These are phyloP conservation scores for Pelargonium australe DNA, from an alignment of 441 rosid genomes.

Conservation along the genomic window DNA sequence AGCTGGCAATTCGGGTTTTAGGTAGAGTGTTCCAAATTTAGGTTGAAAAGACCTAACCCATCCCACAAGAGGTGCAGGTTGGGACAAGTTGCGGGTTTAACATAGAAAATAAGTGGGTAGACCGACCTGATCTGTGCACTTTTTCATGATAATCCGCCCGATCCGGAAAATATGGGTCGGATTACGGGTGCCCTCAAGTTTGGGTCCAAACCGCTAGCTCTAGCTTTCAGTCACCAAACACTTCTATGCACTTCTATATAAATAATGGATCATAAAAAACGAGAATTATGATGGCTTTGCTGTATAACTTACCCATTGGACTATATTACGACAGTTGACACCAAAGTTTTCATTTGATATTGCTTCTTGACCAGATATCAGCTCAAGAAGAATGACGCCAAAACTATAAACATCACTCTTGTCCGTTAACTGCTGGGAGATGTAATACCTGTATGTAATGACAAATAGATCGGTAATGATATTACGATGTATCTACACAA, in stretches of 20 bases:
- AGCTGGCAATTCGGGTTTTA: no score
- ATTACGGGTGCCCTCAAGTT: no score
- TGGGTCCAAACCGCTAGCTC: no score
- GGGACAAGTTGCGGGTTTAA: no score
- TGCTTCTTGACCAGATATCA: constrained; percentile 92
- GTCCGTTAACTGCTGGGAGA: constrained; percentile 85
- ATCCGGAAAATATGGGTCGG: no score
- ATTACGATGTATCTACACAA: not conserved
- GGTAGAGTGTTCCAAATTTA: no score
- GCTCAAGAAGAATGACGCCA: constrained; percentile 91
- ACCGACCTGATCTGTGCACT: no score
- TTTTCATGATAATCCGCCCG: no score
- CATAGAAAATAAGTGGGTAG: no score
- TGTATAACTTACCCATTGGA: constrained; percentile 70
- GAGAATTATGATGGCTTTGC: not conserved
- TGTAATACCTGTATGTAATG: constrained; percentile 61
- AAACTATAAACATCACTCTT: constrained; percentile 94
- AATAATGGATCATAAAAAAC: no score
- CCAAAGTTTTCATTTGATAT: constrained; percentile 90
- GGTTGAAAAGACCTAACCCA: no score
- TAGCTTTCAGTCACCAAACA: not conserved
- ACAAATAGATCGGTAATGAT: not conserved
- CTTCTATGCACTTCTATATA: not conserved
- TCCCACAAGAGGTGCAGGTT: no score
- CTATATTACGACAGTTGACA: constrained; percentile 81